These are phyloP conservation scores for Trametes cubensis DNA, from an alignment of 768 basidiomycete species.

Conservation along the genomic window DNA sequence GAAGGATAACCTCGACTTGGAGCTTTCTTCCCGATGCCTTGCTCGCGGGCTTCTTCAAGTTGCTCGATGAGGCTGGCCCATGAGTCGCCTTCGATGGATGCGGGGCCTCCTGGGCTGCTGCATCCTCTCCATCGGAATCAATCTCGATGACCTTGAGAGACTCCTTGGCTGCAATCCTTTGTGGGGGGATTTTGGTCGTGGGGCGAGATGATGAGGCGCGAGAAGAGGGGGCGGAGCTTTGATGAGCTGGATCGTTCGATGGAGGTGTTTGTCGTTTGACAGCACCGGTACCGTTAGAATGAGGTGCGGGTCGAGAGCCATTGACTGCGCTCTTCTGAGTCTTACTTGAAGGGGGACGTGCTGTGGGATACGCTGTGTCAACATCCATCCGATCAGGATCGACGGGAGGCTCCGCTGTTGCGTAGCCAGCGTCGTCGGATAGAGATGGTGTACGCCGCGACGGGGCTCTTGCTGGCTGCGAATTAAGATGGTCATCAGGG, in stretches of 20 bases:
- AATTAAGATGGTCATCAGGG: not conserved
- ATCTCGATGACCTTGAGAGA: conserved; percentile 26
- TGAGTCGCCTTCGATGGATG: not conserved
- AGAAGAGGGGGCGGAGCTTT: not conserved
- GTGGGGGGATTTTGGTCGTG: not conserved
- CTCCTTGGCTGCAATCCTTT: conserved; percentile 1
- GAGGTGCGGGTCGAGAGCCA: not conserved
- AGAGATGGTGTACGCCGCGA: conserved; percentile 24
- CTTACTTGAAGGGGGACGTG: not conserved
- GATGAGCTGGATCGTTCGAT: conserved; percentile 1
- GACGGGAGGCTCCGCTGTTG: conserved; percentile 27
- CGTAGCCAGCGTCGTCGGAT: conserved; percentile 34
- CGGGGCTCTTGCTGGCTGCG: not conserved
- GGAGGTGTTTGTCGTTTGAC: conserved; percentile 4
- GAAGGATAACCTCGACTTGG: conserved; percentile 16
- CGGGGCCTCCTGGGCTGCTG: not conserved
- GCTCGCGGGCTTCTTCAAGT: conserved; percentile 9
- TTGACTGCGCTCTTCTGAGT: not conserved
- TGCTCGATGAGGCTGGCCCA: not conserved
- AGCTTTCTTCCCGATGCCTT: conserved; percentile 15
- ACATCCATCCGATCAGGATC: conserved; percentile 23
- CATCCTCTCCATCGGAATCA: conserved; percentile 22
- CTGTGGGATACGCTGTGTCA: not conserved
- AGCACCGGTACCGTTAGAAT: not conserved
- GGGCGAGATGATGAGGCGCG: conserved; percentile 14